Percentiles rank a stretch among this genome's conserved stretches.
These are phyloP conservation scores for Papilionanthe hybrid DNA, from an alignment of 116 monocot genomes.

Conservation along the genomic window DNA sequence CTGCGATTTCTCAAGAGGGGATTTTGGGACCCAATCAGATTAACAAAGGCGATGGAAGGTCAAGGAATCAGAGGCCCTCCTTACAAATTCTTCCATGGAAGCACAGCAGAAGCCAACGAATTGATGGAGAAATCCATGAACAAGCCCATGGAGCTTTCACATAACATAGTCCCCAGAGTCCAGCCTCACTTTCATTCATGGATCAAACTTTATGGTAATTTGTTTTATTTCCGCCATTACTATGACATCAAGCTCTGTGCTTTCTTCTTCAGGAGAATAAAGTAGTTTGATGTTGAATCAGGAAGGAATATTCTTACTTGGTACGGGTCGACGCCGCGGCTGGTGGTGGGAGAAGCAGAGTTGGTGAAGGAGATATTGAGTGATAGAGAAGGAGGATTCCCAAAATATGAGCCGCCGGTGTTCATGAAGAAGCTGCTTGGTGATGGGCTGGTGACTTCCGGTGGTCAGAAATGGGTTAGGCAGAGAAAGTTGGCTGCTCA, in stretches of 20 bases:
- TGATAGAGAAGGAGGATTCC: slow-evolving; percentile 8
- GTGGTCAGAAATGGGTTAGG: slow-evolving; percentile 11
- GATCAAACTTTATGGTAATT: slow-evolving; percentile 12
- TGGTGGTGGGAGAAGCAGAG: slow-evolving; percentile 12
- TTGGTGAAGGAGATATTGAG: slow-evolving; percentile 11
- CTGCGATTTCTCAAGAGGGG: slow-evolving; percentile 11
- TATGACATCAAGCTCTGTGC: not conserved
- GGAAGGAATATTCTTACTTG: slow-evolving; percentile 15
- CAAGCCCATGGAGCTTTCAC: slow-evolving; percentile 13
- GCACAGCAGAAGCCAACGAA: slow-evolving; percentile 8
- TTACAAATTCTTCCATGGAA: slow-evolving; percentile 18
- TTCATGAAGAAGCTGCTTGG: slow-evolving; percentile 11
- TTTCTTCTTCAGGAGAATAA: not conserved
- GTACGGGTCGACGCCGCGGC: slow-evolving; percentile 11
- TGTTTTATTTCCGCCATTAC: too few relatives aligned
- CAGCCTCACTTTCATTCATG: slow-evolving; percentile 15
- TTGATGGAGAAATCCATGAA: slow-evolving; percentile 1
- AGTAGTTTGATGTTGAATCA: not conserved
- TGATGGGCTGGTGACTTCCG: slow-evolving; percentile 14
- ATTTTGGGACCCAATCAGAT: slow-evolving; percentile 13
- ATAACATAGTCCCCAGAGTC: slow-evolving; percentile 11
- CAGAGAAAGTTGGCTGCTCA: slow-evolving; percentile 14
- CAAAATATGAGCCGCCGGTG: not conserved
- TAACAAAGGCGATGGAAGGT: slow-evolving; percentile 10
- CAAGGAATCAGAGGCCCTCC: slow-evolving; percentile 17